phyloP scores from a whole-genome alignment of 2,329 filamentous ascomycete species.

The Aphanocladium album region DNA sequence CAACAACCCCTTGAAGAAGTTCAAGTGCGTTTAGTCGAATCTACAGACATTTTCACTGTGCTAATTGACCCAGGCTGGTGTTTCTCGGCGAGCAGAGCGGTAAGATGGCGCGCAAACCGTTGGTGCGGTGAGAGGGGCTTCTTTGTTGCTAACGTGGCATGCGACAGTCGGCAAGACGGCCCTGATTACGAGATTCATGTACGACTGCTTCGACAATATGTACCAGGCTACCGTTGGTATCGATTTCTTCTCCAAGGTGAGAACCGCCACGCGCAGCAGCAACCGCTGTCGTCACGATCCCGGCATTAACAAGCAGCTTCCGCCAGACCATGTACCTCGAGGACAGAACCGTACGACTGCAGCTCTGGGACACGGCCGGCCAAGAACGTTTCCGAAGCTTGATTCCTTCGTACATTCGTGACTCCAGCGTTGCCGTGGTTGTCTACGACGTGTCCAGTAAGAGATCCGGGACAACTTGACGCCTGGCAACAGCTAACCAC shows the following conservation, averaged over 20 bases:
- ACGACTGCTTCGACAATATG: slow-evolving; percentile 99
- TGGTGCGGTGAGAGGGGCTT: slow-evolving; percentile 11
- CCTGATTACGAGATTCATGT: slow-evolving; percentile 98
- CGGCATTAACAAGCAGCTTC: neutral
- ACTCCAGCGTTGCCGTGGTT: slow-evolving; percentile 95
- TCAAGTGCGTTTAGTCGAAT: slow-evolving; percentile 64
- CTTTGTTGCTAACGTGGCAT: slow-evolving; percentile 20
- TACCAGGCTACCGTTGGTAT: slow-evolving; percentile 99
- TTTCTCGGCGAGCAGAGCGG: slow-evolving; percentile 98
- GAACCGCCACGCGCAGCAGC: neutral
- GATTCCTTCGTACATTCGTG: slow-evolving; percentile 97
- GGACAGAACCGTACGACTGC: slow-evolving; percentile 92
- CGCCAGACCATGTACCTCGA: slow-evolving; percentile 95
- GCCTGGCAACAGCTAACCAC: neutral
- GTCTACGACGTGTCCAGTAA: slow-evolving; percentile 96
- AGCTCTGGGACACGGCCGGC: slow-evolving; percentile 97
- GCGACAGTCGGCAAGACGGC: slow-evolving; percentile 91
- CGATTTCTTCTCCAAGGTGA: slow-evolving; percentile 96
- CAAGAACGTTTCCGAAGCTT: slow-evolving; percentile 96
- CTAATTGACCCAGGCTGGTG: slow-evolving; percentile 63
- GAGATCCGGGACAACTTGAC: slow-evolving; percentile 15
- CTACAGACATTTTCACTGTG: slow-evolving; percentile 7
- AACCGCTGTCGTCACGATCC: neutral
- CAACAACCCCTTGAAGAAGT: slow-evolving; percentile 99
- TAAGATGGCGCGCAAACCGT: slow-evolving; percentile 46